Conservation (phyloP, 2,329 filamentous ascomycete genomes). For the Aureobasidium sp. region DNA sequence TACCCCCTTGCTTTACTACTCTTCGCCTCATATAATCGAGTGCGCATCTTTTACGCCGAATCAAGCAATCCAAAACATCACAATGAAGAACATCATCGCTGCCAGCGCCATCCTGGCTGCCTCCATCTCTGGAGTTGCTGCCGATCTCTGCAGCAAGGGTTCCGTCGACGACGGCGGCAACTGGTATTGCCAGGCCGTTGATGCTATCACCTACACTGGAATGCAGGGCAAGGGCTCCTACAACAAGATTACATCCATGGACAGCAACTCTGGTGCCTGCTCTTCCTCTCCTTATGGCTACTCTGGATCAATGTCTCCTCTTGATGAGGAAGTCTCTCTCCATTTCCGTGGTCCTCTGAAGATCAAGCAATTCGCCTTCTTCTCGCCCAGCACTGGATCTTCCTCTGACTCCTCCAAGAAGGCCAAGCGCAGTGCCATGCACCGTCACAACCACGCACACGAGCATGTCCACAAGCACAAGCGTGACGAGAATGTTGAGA, state of each 20-base stretch:
- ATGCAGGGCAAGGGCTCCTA: conserved; percentile 47
- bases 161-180: conserved; percentile 41
- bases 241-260: conserved; percentile 56
- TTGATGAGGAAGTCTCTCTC: conserved; percentile 63
- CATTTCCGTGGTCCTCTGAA: conserved; percentile 64
- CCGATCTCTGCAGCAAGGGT: conserved; percentile 22
- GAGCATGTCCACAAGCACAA: conserved; percentile 38
- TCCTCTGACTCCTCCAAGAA: conserved; percentile 27
- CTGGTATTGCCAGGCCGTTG: conserved; percentile 57
- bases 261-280: conserved; percentile 47
- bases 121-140: conserved; percentile 14
- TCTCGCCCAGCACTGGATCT: conserved; percentile 40
- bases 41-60: not conserved
- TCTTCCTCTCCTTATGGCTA: conserved; percentile 44
- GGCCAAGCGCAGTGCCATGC: conserved; percentile 21
- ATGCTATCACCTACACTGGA: conserved; percentile 55
- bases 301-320: conserved; percentile 54
- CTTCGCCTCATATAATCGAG: conserved; percentile 4
- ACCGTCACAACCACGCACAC: conserved; percentile 28
- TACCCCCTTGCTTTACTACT: conserved; percentile 12
- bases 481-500: conserved; percentile 34
- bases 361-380: conserved; percentile 61
- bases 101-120: conserved; percentile 14
- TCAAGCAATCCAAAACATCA: conserved; percentile 2
- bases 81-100: conserved; percentile 13